A percentile compares a stretch with the other conserved stretches of the same genome.
These are phyloP conservation scores for Tetracladium setigerum DNA, from an alignment of 495 filamentous ascomycete species.

Conservation along the genomic window DNA sequence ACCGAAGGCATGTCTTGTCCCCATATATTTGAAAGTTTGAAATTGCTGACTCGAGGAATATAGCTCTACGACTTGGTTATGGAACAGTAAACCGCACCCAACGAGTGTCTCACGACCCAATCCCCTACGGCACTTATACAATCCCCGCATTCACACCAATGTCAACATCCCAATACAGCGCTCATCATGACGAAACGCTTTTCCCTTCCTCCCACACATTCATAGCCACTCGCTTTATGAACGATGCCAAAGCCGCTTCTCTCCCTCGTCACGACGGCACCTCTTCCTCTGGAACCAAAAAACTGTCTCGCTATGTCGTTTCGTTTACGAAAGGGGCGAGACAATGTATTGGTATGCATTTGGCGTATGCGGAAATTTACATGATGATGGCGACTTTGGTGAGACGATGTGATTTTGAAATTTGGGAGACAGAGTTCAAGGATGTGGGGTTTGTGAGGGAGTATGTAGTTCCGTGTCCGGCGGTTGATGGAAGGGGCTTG, in stretches of 20 bases:
- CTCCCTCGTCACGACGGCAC: too few relatives aligned
- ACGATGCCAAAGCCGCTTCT: not conserved
- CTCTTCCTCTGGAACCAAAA: not conserved
- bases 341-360: slow-evolving; percentile 18
- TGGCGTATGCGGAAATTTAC: slow-evolving; percentile 36
- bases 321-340: slow-evolving; percentile 16
- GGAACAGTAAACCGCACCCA: not conserved
- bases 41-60: too few relatives aligned
- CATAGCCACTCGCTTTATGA: slow-evolving; percentile 37
- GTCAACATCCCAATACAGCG: slow-evolving; percentile 31
- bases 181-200: slow-evolving; percentile 33
- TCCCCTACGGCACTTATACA: slow-evolving; percentile 10
- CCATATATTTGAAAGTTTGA: too few relatives aligned
- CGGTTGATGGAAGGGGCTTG: slow-evolving; percentile 9
- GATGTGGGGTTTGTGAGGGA: slow-evolving; percentile 19
- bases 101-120: slow-evolving; percentile 13
- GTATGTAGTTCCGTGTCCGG: slow-evolving; percentile 15
- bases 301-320: slow-evolving; percentile 15
- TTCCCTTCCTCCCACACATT: slow-evolving; percentile 36
- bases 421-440: slow-evolving; percentile 19
- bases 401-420: slow-evolving; percentile 29
- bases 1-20: slow-evolving; percentile 16
- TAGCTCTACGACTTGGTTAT: too few relatives aligned
- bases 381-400: slow-evolving; percentile 28
- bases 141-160: slow-evolving; percentile 24